phyloP scores from a whole-genome alignment of 2,329 filamentous ascomycete genomes.

The Fusarium sp. region DNA sequence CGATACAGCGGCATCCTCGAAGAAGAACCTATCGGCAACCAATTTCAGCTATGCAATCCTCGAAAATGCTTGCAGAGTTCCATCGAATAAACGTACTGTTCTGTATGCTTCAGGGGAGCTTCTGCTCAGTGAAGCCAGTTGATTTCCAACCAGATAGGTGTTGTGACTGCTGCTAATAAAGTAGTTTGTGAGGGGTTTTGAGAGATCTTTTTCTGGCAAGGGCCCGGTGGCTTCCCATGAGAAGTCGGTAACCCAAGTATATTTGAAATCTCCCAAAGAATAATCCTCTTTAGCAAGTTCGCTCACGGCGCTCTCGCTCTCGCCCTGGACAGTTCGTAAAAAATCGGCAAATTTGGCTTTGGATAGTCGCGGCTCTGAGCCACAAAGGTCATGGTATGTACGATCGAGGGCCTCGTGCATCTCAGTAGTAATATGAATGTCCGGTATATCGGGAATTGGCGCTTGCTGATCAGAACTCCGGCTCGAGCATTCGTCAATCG shows the following conservation, averaged over 20 bases:
- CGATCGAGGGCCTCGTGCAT: constrained; percentile 58
- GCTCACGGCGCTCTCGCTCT: constrained; percentile 43
- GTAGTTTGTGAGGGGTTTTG: constrained; percentile 82
- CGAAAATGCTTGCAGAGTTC: not conserved
- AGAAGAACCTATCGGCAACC: constrained; percentile 66
- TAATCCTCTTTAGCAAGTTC: constrained; percentile 52
- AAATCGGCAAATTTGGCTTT: constrained; percentile 56
- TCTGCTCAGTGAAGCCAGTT: constrained; percentile 71
- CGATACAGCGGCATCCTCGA: constrained; percentile 85
- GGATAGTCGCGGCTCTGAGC: constrained; percentile 42
- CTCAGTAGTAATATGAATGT: constrained; percentile 56
- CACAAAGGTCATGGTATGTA: constrained; percentile 57
- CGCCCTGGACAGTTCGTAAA: constrained; percentile 59
- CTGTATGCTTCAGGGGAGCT: constrained; percentile 82
- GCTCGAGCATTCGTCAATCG: constrained; percentile 39
- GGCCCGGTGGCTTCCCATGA: constrained; percentile 55
- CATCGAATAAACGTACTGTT: constrained; percentile 61
- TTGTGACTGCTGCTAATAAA: constrained; percentile 96
- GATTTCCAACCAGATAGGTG: constrained; percentile 88
- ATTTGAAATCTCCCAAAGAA: constrained; percentile 59
- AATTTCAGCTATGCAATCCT: not conserved
- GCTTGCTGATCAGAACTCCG: constrained; percentile 29
- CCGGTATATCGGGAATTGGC: constrained; percentile 38
- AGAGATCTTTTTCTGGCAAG: constrained; percentile 63
- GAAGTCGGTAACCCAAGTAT: constrained; percentile 55